Percentiles rank a stretch among this genome's conserved stretches.
Evolutionary conservation across 441 rosid genomes (phyloP).

Genomic region (Populus hybrid): DNA sequence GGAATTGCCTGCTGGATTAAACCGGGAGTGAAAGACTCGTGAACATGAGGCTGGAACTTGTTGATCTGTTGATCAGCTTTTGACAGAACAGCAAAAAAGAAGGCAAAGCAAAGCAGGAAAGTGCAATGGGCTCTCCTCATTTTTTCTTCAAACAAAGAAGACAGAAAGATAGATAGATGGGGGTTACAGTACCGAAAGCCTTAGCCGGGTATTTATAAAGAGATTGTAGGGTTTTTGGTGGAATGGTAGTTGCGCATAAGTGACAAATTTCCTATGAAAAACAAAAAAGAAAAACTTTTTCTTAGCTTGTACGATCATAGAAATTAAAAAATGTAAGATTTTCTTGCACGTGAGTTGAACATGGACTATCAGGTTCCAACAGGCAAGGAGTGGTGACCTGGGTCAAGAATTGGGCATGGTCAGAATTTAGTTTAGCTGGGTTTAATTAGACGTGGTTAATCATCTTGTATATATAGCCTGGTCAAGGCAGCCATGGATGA

Average conservation of each 20-base stretch:
- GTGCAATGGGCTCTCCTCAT: slow-evolving; percentile 10
- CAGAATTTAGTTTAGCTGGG: no score
- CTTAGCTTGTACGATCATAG: neutral
- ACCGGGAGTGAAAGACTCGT: slow-evolving; percentile 50
- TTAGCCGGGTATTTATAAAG: neutral
- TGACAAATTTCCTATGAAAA: neutral
- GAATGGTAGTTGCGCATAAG: neutral
- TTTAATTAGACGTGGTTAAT: no score
- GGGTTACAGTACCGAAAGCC: neutral
- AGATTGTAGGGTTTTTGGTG: neutral
- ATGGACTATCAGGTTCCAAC: neutral
- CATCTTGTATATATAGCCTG: no score
- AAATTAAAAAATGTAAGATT: neutral
- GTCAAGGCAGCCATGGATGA: no score
- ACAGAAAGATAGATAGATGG: neutral
- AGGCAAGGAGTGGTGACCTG: neutral
- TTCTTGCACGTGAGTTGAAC: neutral
- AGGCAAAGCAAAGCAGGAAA: slow-evolving; percentile 22
- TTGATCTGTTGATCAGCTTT: slow-evolving; percentile 25
- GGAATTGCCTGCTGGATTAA: slow-evolving; percentile 43
- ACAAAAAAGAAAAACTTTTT: neutral
- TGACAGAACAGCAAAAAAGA: slow-evolving; percentile 21
- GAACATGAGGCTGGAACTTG: slow-evolving; percentile 40
- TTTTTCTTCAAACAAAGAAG: neutral
- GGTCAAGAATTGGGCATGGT: no score